Evolutionary conservation across 1,284 basidiomycete genomes (phyloP), one percentile per base, ranked within the genome.

Genomic region (Papiliotrema laurentii): DNA sequence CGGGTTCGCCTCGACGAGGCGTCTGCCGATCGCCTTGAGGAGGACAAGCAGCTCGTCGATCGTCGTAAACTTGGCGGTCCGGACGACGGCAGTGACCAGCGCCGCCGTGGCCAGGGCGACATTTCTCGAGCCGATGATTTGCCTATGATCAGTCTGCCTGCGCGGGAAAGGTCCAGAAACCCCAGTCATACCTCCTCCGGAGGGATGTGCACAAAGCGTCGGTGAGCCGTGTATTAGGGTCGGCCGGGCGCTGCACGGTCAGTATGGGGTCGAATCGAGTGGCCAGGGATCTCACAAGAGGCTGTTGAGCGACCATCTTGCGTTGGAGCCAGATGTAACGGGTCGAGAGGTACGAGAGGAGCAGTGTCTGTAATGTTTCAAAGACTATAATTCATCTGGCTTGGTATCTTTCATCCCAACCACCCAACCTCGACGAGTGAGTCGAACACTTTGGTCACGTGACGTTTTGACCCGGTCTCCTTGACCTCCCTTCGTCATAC

Each of bases 41-140:
- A 90, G 82, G 31, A 79, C 78, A 11, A 93, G 79, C 5, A 97
- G 78, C 61, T 96, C 88, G 43, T 90, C 86, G 61, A 97, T 86
- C 56, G 86, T 88, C 31, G 81, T 82, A 64, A 94, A 96, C 50
- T 83, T 83, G 5, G 89, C 88, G 59, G 84, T 84, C 5, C 90
- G 83, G 9, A 97, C 85, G 49, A 97, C 87, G 64, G 90, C 87
- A 38, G 90, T 83, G 27, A 97, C 77, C 16, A 94, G 83, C 25
- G 88, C 80, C 2, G 92, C 80, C 0, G 93, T 97, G 64, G 96
- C 91, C 11, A 94, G 75, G 0, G 94, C 91, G 3, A 93, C 84
- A 53, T 85, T 82, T 51, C 87, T 81, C 24, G 91, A 92, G 40
- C 91, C 91, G 52, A 91, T 82, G 37, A 94, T 80, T 73, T 94